These are phyloP conservation scores for Cyclotella kingstonii DNA, from an alignment of 108 stramenopile species.

Conservation along the genomic window DNA sequence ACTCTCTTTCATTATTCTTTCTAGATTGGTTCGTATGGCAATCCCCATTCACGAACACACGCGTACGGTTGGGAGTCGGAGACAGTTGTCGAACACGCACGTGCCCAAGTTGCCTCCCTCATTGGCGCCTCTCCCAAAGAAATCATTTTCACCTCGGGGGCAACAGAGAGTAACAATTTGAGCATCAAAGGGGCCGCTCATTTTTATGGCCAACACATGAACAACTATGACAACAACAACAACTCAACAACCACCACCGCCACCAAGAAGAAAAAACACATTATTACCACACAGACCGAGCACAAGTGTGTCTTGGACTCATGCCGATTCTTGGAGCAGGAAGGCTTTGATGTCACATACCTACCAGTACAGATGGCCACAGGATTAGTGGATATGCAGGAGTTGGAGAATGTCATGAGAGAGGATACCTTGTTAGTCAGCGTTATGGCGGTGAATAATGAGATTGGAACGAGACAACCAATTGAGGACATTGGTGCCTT, in stretches of 20 bases:
- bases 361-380: slow-evolving; percentile 85
- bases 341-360: slow-evolving; percentile 98
- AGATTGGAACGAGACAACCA: slow-evolving; percentile 98
- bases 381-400: slow-evolving; percentile 90
- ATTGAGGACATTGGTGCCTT: slow-evolving; percentile 93
- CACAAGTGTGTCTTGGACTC: slow-evolving; percentile 99
- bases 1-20: neutral
- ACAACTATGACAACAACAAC: too few species aligned
- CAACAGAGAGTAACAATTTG: slow-evolving; percentile 98
- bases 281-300: slow-evolving; percentile 99
- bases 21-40: slow-evolving; percentile 90
- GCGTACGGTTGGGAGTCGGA: slow-evolving; percentile 98
- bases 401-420: slow-evolving; percentile 85
- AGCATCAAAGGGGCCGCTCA: slow-evolving; percentile 97
- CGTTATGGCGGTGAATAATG: slow-evolving; percentile 99
- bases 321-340: slow-evolving; percentile 92
- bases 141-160: slow-evolving; percentile 98
- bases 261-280: slow-evolving; percentile 84
- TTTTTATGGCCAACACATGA: slow-evolving; percentile 80
- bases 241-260: too few species aligned
- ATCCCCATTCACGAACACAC: slow-evolving; percentile 98
- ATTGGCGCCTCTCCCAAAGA: slow-evolving; percentile 92
- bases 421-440: slow-evolving; percentile 92
- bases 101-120: slow-evolving; percentile 86
- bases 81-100: slow-evolving; percentile 83